Evolutionary conservation across 1,139 yeast species (phyloP).

Genomic region (Yamadazyma dendronema): DNA sequence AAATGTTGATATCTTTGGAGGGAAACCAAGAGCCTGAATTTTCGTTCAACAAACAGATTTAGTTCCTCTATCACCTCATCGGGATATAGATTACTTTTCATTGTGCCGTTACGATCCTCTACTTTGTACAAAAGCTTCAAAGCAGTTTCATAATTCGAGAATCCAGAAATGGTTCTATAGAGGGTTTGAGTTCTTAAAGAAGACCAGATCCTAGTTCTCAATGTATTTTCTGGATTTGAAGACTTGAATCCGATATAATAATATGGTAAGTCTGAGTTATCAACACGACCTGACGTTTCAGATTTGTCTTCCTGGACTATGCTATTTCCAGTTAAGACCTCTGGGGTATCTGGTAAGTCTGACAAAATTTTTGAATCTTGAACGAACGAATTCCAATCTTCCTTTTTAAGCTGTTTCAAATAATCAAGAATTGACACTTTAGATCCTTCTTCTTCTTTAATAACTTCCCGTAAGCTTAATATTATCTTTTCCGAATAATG

Average conservation of each 20-base stretch:
- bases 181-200: conserved; percentile 76
- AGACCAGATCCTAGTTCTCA: conserved; percentile 81
- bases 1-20: conserved; percentile 65
- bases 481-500: conserved; percentile 79
- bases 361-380: conserved; percentile 53
- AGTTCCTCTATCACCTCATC: conserved; percentile 40
- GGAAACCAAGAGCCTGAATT: conserved; percentile 66
- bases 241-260: conserved; percentile 70
- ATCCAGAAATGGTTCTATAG: conserved; percentile 76
- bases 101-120: conserved; percentile 50
- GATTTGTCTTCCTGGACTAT: too few species aligned
- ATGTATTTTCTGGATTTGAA: conserved; percentile 56
- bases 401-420: conserved; percentile 62
- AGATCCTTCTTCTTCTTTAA: conserved; percentile 56
- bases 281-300: conserved; percentile 20
- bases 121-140: conserved; percentile 62
- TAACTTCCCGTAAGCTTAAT: conserved; percentile 62
- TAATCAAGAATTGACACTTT: conserved; percentile 73
- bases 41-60: conserved; percentile 56
- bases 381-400: conserved; percentile 79
- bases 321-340: not conserved
- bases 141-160: conserved; percentile 68
- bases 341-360: conserved; percentile 1
- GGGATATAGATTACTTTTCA: conserved; percentile 13
- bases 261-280: conserved; percentile 55